A percentile compares a stretch with the other conserved stretches of the same genome.
These are phyloP conservation scores for Tricholoma sp. DNA, from an alignment of 768 basidiomycete species.

Conservation along the genomic window DNA sequence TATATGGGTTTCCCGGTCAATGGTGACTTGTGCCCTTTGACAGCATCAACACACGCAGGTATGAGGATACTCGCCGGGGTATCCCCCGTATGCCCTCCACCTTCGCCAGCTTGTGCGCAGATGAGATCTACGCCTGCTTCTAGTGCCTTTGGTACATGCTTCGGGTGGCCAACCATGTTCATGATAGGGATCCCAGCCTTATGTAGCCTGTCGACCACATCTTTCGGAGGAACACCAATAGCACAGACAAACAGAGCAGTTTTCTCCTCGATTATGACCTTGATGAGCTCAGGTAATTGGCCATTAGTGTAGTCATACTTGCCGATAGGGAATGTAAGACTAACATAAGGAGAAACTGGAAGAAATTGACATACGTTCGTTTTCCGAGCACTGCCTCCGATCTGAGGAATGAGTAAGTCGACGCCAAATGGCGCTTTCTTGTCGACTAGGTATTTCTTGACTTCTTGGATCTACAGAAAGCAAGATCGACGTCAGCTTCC, in stretches of 20 bases:
- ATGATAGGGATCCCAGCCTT: constrained; percentile 81
- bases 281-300: constrained; percentile 73
- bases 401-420: constrained; percentile 82
- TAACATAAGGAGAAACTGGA: not conserved
- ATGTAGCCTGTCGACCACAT: constrained; percentile 78
- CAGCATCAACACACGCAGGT: constrained; percentile 84
- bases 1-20: constrained; percentile 81
- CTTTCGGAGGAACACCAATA: constrained; percentile 79
- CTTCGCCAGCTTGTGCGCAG: constrained; percentile 92
- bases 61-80: constrained; percentile 83
- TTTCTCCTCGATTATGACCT: constrained; percentile 92
- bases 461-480: constrained; percentile 51
- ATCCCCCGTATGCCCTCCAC: constrained; percentile 85
- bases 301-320: constrained; percentile 91
- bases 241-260: constrained; percentile 87
- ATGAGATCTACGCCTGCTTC: constrained; percentile 87
- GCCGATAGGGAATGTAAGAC: not conserved
- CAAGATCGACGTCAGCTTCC: not conserved
- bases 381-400: constrained; percentile 84
- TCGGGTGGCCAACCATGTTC: constrained; percentile 98
- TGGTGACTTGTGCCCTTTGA: constrained; percentile 71
- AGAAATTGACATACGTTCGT: constrained; percentile 59
- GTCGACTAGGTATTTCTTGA: constrained; percentile 71
- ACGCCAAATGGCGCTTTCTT: constrained; percentile 86
- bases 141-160: constrained; percentile 78